These are phyloP conservation scores for Polytolypa hystricis DNA, from an alignment of 2,329 filamentous ascomycete species.

Conservation along the genomic window DNA sequence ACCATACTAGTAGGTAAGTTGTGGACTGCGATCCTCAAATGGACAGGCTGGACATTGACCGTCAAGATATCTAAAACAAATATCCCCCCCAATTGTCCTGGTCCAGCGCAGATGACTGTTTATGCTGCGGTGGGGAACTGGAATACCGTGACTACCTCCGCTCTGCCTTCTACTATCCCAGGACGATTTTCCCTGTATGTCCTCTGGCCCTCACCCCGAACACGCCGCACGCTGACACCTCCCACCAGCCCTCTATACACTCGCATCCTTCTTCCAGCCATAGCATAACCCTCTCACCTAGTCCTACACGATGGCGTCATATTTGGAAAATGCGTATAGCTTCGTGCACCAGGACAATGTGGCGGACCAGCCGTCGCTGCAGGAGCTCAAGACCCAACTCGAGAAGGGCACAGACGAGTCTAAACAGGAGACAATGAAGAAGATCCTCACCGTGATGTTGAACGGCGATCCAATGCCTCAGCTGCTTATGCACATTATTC, in stretches of 20 bases:
- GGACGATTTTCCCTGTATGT: slow-evolving; percentile 15
- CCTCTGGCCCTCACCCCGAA: slow-evolving; percentile 1
- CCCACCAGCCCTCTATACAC: not conserved
- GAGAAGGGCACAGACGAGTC: slow-evolving; percentile 89
- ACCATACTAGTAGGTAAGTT: too few relatives aligned
- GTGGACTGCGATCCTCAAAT: slow-evolving; percentile 26
- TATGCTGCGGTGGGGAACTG: slow-evolving; percentile 27
- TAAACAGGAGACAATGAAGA: slow-evolving; percentile 94
- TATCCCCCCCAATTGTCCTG: slow-evolving; percentile 18
- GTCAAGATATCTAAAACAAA: slow-evolving; percentile 17
- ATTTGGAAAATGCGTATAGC: slow-evolving; percentile 90
- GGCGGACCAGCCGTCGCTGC: slow-evolving; percentile 78
- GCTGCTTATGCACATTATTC: slow-evolving; percentile 98
- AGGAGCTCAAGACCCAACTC: slow-evolving; percentile 83
- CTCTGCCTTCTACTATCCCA: slow-evolving; percentile 13
- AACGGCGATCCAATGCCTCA: slow-evolving; percentile 94
- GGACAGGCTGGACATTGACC: slow-evolving; percentile 25
- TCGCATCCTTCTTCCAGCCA: slow-evolving; percentile 16
- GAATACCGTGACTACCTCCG: slow-evolving; percentile 18
- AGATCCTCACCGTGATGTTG: slow-evolving; percentile 91
- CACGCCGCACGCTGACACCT: not conserved
- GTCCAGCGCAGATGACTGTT: slow-evolving; percentile 26
- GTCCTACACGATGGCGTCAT: slow-evolving; percentile 67
- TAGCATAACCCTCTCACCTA: slow-evolving; percentile 12
- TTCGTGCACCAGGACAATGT: slow-evolving; percentile 96